Base-by-base conservation (phyloP, 345 rosid genomes). In the Passiflora organensis region DNA sequence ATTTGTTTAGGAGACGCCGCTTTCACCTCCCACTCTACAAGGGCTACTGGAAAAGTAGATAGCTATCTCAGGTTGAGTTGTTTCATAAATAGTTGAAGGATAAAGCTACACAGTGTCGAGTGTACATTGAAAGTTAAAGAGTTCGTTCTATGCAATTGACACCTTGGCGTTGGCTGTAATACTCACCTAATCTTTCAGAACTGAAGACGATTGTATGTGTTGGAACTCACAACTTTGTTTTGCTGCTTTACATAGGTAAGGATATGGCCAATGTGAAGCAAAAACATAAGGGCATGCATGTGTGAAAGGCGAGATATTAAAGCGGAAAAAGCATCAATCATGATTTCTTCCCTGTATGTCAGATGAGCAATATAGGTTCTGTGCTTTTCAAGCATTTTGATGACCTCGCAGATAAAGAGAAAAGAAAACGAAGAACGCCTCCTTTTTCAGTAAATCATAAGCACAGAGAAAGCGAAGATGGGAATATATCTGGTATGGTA, bases 1-100 rank as follows among this genome's bases (percentile, higher is more conserved):
- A 18, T 66, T 19, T 32, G 17, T 32, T 43, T 17, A 36, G 67
- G 54, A 20, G 14, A 43, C 22, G 70, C 66, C 55, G 59, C 67
- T 75, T 66, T 70, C 79, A 70, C 19, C 53, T 20, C 46, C 70
- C 65, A 65, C 67, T 60, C 39, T 37, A 24, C 37, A 66, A 63
- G 55, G 32, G 19, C 50, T 38, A 60, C 60, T 32, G 38, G 0
- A 15, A 15, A 4, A 41, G n/a, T 6, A 15, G 13, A 4, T 6
- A 13, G 41, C 1, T 37, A 37, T 37, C 13, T 15, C n/a, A 1
- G 1, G 43, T 15, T 41, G n/a, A 41, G 13, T 41, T 41, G 13
- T 4, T 6, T 41, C n/a, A n/a, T 15, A 12, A 41, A 41, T 12
- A 41, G n/a, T 37, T 28, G 34, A 28, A 28, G 34, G 34, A 41